Conservation (phyloP, 2,329 filamentous ascomycete genomes). For the Penicillium sp. region DNA sequence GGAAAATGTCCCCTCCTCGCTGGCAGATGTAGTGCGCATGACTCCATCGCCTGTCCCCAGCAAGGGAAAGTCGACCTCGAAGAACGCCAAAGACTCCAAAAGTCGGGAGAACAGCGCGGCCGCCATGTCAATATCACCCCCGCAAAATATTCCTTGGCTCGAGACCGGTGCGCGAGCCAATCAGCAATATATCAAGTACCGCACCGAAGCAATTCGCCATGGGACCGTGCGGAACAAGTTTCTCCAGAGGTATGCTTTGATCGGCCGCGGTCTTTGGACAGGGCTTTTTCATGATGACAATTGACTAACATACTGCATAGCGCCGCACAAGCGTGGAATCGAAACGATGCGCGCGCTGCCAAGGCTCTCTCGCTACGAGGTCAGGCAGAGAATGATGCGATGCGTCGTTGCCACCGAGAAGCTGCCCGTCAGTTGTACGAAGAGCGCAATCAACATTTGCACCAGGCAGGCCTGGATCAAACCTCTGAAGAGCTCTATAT, state of each 20-base stretch:
- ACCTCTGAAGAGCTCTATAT: constrained; percentile 76
- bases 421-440: constrained; percentile 90
- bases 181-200: constrained; percentile 89
- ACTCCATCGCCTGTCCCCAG: constrained; percentile 74
- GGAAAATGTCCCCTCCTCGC: constrained; percentile 69
- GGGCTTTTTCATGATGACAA: not conserved
- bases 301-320: constrained; percentile 47
- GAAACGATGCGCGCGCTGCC: constrained; percentile 91
- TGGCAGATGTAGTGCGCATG: constrained; percentile 95
- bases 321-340: constrained; percentile 96
- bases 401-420: constrained; percentile 95
- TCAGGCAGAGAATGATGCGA: constrained; percentile 93
- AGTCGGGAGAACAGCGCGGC: constrained; percentile 74
- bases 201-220: constrained; percentile 95
- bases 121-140: constrained; percentile 77
- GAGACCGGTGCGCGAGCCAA: constrained; percentile 90
- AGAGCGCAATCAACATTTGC: constrained; percentile 74
- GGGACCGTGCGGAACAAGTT: constrained; percentile 96
- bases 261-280: not conserved
- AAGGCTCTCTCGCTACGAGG: constrained; percentile 92
- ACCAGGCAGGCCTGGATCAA: constrained; percentile 42
- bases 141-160: constrained; percentile 92
- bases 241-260: constrained; percentile 69
- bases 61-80: constrained; percentile 52
- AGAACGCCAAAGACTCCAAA: constrained; percentile 61